Percentiles rank a stretch among this genome's conserved stretches.
phyloP scores from a whole-genome alignment of 805 yeast genomes.

The Candida dajiaensis region DNA sequence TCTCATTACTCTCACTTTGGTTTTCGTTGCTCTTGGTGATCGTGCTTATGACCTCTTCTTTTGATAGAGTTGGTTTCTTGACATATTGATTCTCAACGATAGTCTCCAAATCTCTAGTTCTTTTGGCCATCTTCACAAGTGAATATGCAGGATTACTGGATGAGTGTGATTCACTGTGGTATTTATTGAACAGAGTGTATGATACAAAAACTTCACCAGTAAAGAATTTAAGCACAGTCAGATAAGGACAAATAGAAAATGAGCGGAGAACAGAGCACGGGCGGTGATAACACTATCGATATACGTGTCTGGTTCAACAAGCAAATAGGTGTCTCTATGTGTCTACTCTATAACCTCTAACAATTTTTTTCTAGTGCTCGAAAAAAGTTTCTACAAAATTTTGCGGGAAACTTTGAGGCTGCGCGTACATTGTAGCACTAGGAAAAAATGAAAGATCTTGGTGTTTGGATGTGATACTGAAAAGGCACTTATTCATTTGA shows the following conservation, averaged over 20 bases:
- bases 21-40: constrained; percentile 10
- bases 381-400: not conserved
- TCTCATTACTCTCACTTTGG: constrained; percentile 5
- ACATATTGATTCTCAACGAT: constrained; percentile 8
- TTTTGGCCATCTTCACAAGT: not conserved
- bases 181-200: not conserved
- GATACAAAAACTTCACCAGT: not conserved
- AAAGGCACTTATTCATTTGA: not conserved
- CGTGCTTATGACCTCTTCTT: constrained; percentile 15
- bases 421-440: not conserved
- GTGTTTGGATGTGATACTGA: not conserved
- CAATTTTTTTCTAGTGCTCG: not conserved
- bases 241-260: not conserved
- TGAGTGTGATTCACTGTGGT: not conserved
- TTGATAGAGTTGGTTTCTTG: constrained; percentile 19
- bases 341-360: not conserved
- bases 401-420: not conserved
- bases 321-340: not conserved
- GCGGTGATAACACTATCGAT: not conserved
- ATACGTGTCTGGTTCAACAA: not conserved
- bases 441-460: not conserved
- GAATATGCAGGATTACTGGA: not conserved
- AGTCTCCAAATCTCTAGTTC: constrained; percentile 14
- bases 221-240: not conserved
- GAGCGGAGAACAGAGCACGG: not conserved